Percentiles rank a stretch among this genome's conserved stretches.
phyloP scores from a whole-genome alignment of 2,329 filamentous ascomycete species.

The Aspergillus bombycis region DNA sequence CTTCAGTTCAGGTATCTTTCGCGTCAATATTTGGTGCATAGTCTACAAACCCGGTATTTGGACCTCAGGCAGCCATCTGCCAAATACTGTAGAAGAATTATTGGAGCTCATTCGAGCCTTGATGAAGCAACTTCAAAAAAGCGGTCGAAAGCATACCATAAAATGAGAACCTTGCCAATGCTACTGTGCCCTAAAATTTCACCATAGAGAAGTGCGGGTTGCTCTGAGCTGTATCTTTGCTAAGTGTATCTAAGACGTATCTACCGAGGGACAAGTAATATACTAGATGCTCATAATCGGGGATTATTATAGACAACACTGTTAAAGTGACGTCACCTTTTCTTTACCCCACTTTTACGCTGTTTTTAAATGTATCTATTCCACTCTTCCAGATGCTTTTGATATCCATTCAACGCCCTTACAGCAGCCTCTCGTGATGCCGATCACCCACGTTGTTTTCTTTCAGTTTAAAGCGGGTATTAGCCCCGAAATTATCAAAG shows the following conservation, averaged over 20 bases:
- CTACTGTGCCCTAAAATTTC: too few species aligned
- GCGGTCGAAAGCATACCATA: too few species aligned
- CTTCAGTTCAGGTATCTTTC: too few species aligned
- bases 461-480: constrained; percentile 65
- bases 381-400: background rate
- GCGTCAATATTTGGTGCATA: too few species aligned
- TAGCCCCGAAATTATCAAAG: constrained; percentile 54
- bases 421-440: constrained; percentile 8
- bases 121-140: too few species aligned
- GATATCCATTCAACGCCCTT: background rate
- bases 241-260: background rate
- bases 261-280: background rate
- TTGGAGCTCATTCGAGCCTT: too few species aligned
- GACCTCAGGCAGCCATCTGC: too few species aligned
- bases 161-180: too few species aligned
- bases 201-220: too few species aligned
- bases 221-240: too few species aligned
- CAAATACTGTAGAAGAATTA: too few species aligned
- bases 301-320: background rate
- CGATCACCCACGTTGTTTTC: constrained; percentile 69
- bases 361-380: background rate
- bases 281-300: background rate
- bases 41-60: too few species aligned
- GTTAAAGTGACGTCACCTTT: background rate
- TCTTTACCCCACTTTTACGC: background rate